Conservation (phyloP, 495 filamentous ascomycete species). For the Penicillium pancosmium region DNA sequence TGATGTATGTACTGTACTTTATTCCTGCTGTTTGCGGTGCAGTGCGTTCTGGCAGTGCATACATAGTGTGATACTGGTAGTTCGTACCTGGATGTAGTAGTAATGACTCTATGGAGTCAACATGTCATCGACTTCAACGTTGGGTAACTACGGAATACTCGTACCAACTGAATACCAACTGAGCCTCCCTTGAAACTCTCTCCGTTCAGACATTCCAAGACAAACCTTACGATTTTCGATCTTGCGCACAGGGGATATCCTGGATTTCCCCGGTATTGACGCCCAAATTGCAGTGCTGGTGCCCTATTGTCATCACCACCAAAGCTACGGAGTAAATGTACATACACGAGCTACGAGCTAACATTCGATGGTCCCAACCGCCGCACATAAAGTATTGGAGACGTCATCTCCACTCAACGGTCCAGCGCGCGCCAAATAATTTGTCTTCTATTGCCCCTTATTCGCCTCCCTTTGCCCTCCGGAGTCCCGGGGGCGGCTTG, state of each 20-base stretch:
- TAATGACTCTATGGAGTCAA: background rate
- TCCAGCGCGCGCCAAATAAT: constrained; percentile 4
- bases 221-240: background rate
- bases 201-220: background rate
- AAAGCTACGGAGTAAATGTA: no score
- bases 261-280: background rate
- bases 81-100: no score
- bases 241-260: background rate
- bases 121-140: background rate
- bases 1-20: no score
- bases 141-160: background rate
- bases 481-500: constrained; percentile 16
- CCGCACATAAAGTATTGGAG: constrained; percentile 6
- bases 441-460: constrained; percentile 9
- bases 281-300: background rate
- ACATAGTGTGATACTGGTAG: background rate
- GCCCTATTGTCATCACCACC: background rate
- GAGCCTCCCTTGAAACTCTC: background rate
- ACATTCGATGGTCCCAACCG: background rate
- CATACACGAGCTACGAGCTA: background rate
- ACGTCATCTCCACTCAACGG: constrained; percentile 14
- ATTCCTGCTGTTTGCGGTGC: no score
- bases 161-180: background rate
- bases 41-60: background rate
- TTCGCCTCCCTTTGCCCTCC: constrained; percentile 10